Evolutionary conservation across 331 rosid species (phyloP), one percentile per base, ranked within the genome.

Genomic region (Cydonia oblonga): DNA sequence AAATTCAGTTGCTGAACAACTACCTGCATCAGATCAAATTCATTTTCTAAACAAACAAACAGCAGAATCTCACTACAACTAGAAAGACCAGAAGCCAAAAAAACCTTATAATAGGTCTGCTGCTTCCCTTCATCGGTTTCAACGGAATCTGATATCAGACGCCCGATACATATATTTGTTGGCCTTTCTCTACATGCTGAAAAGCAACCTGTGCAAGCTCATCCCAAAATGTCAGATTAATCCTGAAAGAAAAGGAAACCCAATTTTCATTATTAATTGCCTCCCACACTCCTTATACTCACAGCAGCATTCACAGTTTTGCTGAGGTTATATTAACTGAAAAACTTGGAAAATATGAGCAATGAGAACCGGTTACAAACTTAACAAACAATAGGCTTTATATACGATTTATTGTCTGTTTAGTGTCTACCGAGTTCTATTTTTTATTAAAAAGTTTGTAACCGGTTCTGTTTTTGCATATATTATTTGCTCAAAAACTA

Each of bases 21-120:
- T 40, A 95, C 97, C 98, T 93, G 77, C 68, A 53, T 26, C 19
- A 79, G 33, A 74, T 60, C 68, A 25, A 23, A n/a, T 69, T 66
- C 70, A 40, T 64, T 28, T 74, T 79, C 16, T 52, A 75, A 18
- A 60, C 30, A 42, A 74, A 8, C 61, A 24, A 24, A 25, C 42
- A 38, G 30, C 32, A 60, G 22, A 15, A 38, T 3, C 5, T 5
- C 58, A 77, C 40, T 11, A 20, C 20, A 64, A 0, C 58, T 4
- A 15, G 4, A 73, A 66, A 18, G 24, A 66, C 46, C 14, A 13
- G 6, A 26, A 57, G 59, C 65, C 68, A 38, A 25, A 66, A 66
- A 19, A 76, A 91, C 98, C 98, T 95, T 91, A 78, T 91, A 89
- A 84, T 91, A 91, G 24, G 89, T 88, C 80, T 84, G 90, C 68